Evolutionary conservation across 1,284 basidiomycete species (phyloP), one percentile per base, ranked within the genome.

Genomic region (Flammula alnicola): DNA sequence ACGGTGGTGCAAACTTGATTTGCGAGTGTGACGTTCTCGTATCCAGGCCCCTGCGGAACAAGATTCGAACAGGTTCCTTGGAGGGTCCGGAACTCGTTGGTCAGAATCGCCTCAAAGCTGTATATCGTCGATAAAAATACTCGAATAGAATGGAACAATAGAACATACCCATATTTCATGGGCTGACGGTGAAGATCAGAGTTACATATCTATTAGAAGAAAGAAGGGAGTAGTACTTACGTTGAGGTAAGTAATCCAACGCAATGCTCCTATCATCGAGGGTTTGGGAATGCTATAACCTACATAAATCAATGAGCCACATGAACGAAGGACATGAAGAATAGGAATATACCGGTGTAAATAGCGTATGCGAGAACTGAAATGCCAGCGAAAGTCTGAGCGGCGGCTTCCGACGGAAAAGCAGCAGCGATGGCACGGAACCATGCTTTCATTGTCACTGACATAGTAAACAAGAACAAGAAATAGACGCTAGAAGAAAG

Each of bases 1-100:
- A 78, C 75, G 0, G 77, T 66, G 3, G 82, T 75, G 57, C 83
- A 84, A 4, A 79, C 76, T 64, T 83, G 81, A 53, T 84, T 83
- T 0, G 68, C 67, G 41, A 78, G 50, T 0, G 63, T 59, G 20
- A 76, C 58, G 44, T 69, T 69, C 52, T 76, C 73, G 51, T 80
- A 80, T 4, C 75, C 76, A 7, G 74, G 66, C 0, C 77, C 79
- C 25, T 62, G 63, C 16, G 79, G 79, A 7, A 80, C 73, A 11
- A 81, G 66, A 7, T 60, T 62, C 2, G 73, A 65, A 54, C 78
- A 79, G 7, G 51, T 45, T 10, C 74, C 78, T 4, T 73, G 54
- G 12, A 79, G 59, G 4, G 74, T 78, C 14, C 70, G 73, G 67
- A 81, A 81, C 61, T 83, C 81, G 63, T 84, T 84, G 3, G 75